Evolutionary conservation across 768 basidiomycete species (phyloP).

Genomic region (Pulveroboletus frians): DNA sequence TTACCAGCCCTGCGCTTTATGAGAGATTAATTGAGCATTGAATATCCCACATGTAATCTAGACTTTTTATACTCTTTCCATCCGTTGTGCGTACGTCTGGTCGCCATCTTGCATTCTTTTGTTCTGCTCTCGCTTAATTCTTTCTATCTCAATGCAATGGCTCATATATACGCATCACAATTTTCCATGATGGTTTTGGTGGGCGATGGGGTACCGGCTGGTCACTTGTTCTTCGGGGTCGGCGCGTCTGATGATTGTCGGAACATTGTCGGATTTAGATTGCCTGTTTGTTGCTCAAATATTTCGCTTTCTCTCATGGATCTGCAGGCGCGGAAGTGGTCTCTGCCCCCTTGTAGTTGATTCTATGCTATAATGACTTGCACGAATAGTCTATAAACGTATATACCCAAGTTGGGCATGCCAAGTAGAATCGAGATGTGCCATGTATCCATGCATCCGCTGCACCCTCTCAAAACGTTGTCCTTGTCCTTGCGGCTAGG

Average conservation of each 20-base stretch:
- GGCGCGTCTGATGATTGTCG: background rate
- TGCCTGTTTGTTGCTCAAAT: constrained; percentile 6
- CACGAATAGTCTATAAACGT: background rate
- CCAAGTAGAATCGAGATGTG: no score
- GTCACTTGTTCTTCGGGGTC: constrained; percentile 1
- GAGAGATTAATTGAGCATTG: constrained; percentile 24
- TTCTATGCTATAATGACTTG: background rate
- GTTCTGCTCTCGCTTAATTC: constrained; percentile 8
- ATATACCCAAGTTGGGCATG: background rate
- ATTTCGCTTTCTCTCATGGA: background rate
- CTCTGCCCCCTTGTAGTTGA: background rate
- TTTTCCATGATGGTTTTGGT: constrained; percentile 1
- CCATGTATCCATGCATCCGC: no score
- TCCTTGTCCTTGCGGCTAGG: background rate
- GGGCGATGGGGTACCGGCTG: no score
- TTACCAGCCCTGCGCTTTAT: constrained; percentile 9
- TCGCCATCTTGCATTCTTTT: constrained; percentile 17
- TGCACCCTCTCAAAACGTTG: background rate
- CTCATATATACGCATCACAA: constrained; percentile 16
- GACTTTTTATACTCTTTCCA: constrained; percentile 23
- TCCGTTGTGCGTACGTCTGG: constrained; percentile 13
- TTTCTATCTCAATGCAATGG: constrained; percentile 11
- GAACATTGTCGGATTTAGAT: constrained; percentile 1
- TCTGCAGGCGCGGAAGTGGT: background rate
- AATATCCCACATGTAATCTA: constrained; percentile 33